Evolutionary conservation across 108 stramenopile species (phyloP).

Genomic region (Craspedostauros australis): DNA sequence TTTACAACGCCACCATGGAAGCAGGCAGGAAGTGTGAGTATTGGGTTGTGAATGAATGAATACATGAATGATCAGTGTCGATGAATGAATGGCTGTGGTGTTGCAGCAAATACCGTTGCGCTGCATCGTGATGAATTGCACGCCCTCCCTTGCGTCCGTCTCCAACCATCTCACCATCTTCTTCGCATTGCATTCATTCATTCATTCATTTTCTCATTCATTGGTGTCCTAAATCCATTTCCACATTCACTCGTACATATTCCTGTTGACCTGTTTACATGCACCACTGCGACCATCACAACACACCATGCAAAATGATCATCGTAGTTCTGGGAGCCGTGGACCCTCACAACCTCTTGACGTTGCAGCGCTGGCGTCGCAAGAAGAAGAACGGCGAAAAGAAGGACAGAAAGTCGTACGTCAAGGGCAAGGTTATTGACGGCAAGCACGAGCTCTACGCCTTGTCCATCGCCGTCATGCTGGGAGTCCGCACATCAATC

Average conservation of each 20-base stretch:
- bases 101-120: no score
- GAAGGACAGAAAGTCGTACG: slow-evolving; percentile 52
- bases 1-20: slow-evolving; percentile 37
- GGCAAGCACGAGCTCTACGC: slow-evolving; percentile 92
- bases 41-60: not conserved
- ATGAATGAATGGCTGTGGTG: no score
- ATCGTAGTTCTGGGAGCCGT: slow-evolving; percentile 27
- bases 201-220: no score
- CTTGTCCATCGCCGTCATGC: slow-evolving; percentile 96
- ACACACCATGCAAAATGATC: not conserved
- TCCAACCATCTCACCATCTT: no score
- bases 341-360: slow-evolving; percentile 51
- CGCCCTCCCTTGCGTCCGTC: no score
- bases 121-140: no score
- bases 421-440: slow-evolving; percentile 90
- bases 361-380: slow-evolving; percentile 28
- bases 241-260: no score
- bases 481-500: slow-evolving; percentile 89
- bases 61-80: no score
- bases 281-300: no score
- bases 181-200: no score
- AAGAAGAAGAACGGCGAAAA: slow-evolving; percentile 35
- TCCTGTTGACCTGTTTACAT: no score
- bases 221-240: no score
- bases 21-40: slow-evolving; percentile 27